phyloP scores from a whole-genome alignment of 345 rosid genomes.

The Gossypioides kirkii region DNA sequence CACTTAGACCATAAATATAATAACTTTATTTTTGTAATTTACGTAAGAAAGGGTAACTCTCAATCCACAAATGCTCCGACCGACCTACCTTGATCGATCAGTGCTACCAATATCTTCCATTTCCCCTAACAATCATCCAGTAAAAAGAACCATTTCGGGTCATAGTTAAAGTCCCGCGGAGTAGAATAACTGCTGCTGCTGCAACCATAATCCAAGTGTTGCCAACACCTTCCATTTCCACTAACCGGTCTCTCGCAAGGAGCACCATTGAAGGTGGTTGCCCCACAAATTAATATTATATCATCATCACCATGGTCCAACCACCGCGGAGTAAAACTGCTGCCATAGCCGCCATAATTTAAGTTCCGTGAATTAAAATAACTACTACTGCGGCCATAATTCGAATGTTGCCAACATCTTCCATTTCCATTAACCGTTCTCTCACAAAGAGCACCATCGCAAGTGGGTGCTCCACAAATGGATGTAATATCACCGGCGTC shows the following conservation, averaged over 20 bases:
- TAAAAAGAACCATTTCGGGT: slow-evolving; percentile 44
- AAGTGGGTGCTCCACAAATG: slow-evolving; percentile 46
- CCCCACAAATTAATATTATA: slow-evolving; percentile 15
- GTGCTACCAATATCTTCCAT: slow-evolving; percentile 59
- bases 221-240: slow-evolving; percentile 58
- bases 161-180: neutral
- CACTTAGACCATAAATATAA: too few relatives aligned
- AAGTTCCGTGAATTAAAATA: neutral
- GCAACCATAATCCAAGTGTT: slow-evolving; percentile 26
- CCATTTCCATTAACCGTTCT: slow-evolving; percentile 36
- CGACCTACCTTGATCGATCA: neutral
- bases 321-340: too few relatives aligned
- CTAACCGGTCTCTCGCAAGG: slow-evolving; percentile 34
- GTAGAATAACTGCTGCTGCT: neutral
- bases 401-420: slow-evolving; percentile 57
- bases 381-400: neutral
- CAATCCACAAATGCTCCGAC: neutral
- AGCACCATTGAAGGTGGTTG: slow-evolving; percentile 38
- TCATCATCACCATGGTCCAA: too few relatives aligned
- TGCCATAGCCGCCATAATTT: neutral
- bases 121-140: slow-evolving; percentile 35
- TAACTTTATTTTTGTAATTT: too few relatives aligned
- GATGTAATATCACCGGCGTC: neutral
- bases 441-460: slow-evolving; percentile 42
- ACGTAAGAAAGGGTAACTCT: neutral